Evolutionary conservation across 176 grass and related monocot species (phyloP).

Genomic region (Canna indica): DNA sequence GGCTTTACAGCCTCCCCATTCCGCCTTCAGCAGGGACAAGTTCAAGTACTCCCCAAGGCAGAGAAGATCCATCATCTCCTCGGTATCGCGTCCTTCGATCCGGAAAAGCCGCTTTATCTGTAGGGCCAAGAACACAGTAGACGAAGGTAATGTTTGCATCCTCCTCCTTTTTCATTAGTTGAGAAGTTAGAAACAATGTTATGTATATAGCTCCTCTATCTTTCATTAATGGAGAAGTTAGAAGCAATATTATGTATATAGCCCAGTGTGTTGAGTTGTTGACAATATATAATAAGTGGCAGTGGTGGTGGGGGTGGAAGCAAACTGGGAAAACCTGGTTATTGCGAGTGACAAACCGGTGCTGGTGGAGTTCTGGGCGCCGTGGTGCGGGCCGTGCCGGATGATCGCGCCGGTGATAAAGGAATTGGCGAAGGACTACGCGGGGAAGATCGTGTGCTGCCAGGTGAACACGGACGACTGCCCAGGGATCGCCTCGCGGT

Average conservation of each 20-base stretch:
- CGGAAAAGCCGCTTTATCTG: constrained; percentile 35
- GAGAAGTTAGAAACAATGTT: too few relatives aligned
- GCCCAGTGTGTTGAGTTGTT: too few relatives aligned
- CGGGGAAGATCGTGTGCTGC: constrained; percentile 66
- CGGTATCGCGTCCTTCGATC: background rate
- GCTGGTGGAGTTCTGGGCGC: constrained; percentile 97
- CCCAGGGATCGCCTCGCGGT: constrained; percentile 56
- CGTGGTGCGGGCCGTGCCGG: constrained; percentile 94
- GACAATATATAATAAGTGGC: too few relatives aligned
- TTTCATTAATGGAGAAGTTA: too few relatives aligned
- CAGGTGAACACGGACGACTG: constrained; percentile 86
- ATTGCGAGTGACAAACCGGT: constrained; percentile 52
- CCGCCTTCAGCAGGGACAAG: constrained; percentile 15
- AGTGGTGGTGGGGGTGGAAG: constrained; percentile 65
- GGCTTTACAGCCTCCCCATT: constrained; percentile 36
- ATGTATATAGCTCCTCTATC: too few relatives aligned
- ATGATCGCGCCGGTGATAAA: constrained; percentile 90
- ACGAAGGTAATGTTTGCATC: constrained; percentile 56
- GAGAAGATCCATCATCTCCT: background rate
- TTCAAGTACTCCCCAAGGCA: background rate
- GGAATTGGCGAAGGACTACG: constrained; percentile 84
- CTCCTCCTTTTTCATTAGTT: too few relatives aligned
- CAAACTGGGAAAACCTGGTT: constrained; percentile 63
- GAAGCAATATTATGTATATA: too few relatives aligned
- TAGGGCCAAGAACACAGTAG: constrained; percentile 55